These are phyloP conservation scores for Erigeron philadelphicus DNA, from an alignment of 140 eudicot species.

Conservation along the genomic window DNA sequence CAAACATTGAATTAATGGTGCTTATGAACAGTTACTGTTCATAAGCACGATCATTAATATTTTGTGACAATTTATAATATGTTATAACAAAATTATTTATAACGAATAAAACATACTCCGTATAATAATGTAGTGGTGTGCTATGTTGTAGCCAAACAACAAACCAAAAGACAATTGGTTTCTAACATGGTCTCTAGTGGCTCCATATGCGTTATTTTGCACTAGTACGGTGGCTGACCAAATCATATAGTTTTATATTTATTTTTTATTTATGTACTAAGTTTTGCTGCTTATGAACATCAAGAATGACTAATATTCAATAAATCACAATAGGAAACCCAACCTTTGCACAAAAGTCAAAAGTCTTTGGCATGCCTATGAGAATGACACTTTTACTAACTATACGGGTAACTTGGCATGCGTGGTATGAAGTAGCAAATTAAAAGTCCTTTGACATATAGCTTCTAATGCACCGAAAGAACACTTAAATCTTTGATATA, in stretches of 20 bases:
- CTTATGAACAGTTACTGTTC: no score
- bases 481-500: constrained; percentile 11
- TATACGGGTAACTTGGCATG: constrained; percentile 27
- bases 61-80: no score
- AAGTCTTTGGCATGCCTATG: constrained; percentile 29
- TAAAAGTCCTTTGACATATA: not conserved
- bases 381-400: constrained; percentile 31
- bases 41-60: no score
- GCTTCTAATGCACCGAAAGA: constrained; percentile 11
- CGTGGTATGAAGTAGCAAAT: constrained; percentile 18
- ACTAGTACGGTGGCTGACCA: not conserved
- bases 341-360: constrained; percentile 22
- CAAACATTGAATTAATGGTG: no score
- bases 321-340: constrained; percentile 15
- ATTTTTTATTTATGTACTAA: not conserved
- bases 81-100: no score
- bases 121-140: no score
- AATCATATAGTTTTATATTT: not conserved
- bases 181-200: not conserved
- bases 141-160: constrained; percentile 3
- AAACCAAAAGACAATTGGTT: not conserved
- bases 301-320: not conserved
- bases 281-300: constrained; percentile 10
- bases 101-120: no score
- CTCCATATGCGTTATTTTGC: not conserved